Base-by-base conservation (phyloP, 2,329 filamentous ascomycete species). In the Beauveria brongniartii region DNA sequence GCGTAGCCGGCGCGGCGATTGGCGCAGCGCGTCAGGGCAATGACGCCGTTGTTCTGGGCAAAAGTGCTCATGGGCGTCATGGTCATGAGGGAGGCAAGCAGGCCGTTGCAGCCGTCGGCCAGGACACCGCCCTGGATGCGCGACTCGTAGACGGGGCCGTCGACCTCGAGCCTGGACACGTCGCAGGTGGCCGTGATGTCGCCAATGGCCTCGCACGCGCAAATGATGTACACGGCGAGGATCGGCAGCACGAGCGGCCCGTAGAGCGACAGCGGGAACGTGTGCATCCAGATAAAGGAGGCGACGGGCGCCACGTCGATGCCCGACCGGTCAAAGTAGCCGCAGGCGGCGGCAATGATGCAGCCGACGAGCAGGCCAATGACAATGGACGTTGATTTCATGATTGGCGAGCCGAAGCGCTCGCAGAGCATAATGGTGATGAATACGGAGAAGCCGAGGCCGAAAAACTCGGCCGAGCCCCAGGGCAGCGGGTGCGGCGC, bases 21-120 rank as follows among this genome's bases (percentile, higher is more conserved):
- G 1, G 90, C 90, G 71, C 90, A 93, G 18, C 89, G 82, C 0
- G 90, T 94, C 50, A 94, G 78, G 0, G 90, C 88, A 63, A 94
- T 92, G 56, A 93, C 89, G 41, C 90, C 90, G 70, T 93, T 92
- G 76, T 93, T 93, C 72, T 92, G 89, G 0, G 90, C 90, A 66
- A 92, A 92, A 0, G 86, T 88, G 1, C 85, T 87, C 83, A 92
- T 90, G 34, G 90, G 89, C 0, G 89, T 90, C 66, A 91, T 89
- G 53, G 90, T 93, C 76, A 86, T 89, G 37, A 94, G 81, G 1
- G 86, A 88, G 18, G 89, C 88, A 18, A 93, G 76, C 64, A 91
- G 76, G 41, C 90, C 89, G 67, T 90, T 91, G 55, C 92, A 66
- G 1, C 90, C 90, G 66, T 94, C 91, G 0, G 89, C 89, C 3